Base-by-base conservation (phyloP, 2,329 filamentous ascomycete genomes). In the Pseudocercospora fuligena region DNA sequence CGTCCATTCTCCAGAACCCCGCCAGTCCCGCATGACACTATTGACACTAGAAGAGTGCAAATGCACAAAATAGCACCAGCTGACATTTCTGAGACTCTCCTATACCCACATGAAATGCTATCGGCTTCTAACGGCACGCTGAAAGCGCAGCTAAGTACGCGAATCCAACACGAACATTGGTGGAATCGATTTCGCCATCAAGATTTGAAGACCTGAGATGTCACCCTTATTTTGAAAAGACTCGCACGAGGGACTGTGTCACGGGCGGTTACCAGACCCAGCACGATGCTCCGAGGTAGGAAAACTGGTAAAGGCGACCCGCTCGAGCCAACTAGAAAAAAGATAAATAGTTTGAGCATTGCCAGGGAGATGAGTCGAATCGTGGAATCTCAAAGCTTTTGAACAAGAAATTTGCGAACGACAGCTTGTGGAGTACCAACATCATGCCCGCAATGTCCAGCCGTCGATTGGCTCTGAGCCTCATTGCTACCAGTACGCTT, bases 381-480 rank as follows among this genome's bases (percentile, higher is more conserved):
- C 14, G 16, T 43, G 40, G 16, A 5, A 14, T 43, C 19, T 8
- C 1, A 43, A 43, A 19, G 16, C 40, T 43, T n/a, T 43, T 16
- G 8, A 43, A 5, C 40, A 43, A 43, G 40, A 40, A 14, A 5
- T 40, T n/a, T 40, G 14, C 36, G 36, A 14, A 40, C 36, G 36
- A 40, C 14, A 43, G n/a, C 40, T 43, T 8, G 40, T 43, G 16
- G 16, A 19, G 16, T 19, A 19, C 7, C 40, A 43, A 43, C 16
- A 19, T 43, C 29, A 69, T 72, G 69, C 57, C 60, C n/a, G 66
- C 65, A 19, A 61, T 51, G 60, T 58, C 65, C 16, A 63, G 51
- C 51, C 33, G 62, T 49, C 47, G 60, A 36, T 19, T 66, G 65
- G 70, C 69, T 27, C 53, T 71, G 14, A 54, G 61, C 51, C 63